Percentiles rank a stretch among this genome's conserved stretches.
These are phyloP conservation scores for Zygotorulaspora florentina DNA, from an alignment of 805 yeast species.

Conservation along the genomic window DNA sequence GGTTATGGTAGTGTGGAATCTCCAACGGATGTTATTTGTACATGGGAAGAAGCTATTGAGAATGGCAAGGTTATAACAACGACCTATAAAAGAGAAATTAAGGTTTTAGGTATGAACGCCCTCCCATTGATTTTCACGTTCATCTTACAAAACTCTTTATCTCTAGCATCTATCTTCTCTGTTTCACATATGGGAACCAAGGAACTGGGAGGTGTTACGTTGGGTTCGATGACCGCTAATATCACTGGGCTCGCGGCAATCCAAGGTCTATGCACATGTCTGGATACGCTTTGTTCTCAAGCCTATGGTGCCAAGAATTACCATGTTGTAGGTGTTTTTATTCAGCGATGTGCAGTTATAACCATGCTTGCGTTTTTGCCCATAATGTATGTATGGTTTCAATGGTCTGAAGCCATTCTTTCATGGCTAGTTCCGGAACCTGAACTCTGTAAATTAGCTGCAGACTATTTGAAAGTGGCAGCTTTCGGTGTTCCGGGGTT, in stretches of 20 bases:
- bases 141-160: slow-evolving; percentile 63
- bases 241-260: slow-evolving; percentile 71
- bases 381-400: slow-evolving; percentile 57
- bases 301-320: slow-evolving; percentile 67
- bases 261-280: slow-evolving; percentile 73
- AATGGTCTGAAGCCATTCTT: slow-evolving; percentile 49
- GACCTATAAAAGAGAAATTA: slow-evolving; percentile 42
- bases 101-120: slow-evolving; percentile 42
- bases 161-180: slow-evolving; percentile 72
- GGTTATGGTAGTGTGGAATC: slow-evolving; percentile 15
- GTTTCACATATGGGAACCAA: slow-evolving; percentile 69
- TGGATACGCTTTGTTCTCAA: slow-evolving; percentile 76
- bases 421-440: slow-evolving; percentile 41
- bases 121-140: slow-evolving; percentile 65
- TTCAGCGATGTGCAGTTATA: slow-evolving; percentile 62
- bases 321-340: slow-evolving; percentile 62
- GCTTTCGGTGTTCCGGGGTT: slow-evolving; percentile 70
- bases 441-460: slow-evolving; percentile 49
- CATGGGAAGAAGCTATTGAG: slow-evolving; percentile 33
- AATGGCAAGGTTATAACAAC: slow-evolving; percentile 29
- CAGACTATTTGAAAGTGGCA: slow-evolving; percentile 51
- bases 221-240: slow-evolving; percentile 75
- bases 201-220: slow-evolving; percentile 70
- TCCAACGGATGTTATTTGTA: slow-evolving; percentile 20
- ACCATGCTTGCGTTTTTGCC: slow-evolving; percentile 52